Base-by-base conservation (phyloP, 2,329 filamentous ascomycete genomes). In the Pyricularia pennisetigena region DNA sequence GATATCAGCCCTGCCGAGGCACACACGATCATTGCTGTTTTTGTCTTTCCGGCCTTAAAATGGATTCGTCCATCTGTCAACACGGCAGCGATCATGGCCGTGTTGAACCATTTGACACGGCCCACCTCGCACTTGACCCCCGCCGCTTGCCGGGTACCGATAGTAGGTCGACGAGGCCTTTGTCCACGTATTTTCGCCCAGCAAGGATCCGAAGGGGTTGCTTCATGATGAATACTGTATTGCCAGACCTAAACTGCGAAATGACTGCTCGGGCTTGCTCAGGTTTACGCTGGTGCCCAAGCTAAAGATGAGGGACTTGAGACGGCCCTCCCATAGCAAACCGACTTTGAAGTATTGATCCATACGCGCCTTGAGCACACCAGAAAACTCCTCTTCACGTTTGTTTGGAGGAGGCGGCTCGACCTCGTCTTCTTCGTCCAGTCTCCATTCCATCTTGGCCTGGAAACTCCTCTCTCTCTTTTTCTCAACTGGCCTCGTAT, bases 271-370 rank as follows among this genome's bases (percentile, higher is more conserved):
- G 71, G 88, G 82, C 74, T 86, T 88, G 74, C 87, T 88, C 74
- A 95, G 83, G 75, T 97, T 93, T 68, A 99, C 87, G 66, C 88
- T 92, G 69, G 93, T 92, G 10, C 95, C 95, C 61, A 97, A 83
- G 73, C 93, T 97, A 76, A 98, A 96, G 69, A 99, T 84, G 69
- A 99, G 81, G 72, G 97, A 94, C 81, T 98, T 97, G 69, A 96
- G 86, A 68, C 93, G 86, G 2, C 94, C 94, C 77, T 98, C 94
- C 94, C 95, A 99, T 26, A 98, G 80, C 66, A 98, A 77, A 0
- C 93, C 92, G 68, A 97, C 87, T 71, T 90, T 89, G 80, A 93
- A 89, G 72, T 94, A 91, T 80, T 97, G 94, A 76, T 97, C 93
- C 67, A 98, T 83, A 66, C 92, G 87, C 63, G 94, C 90, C 79